Conservation (phyloP, 768 basidiomycete genomes). For the Lactarius trivialis region DNA sequence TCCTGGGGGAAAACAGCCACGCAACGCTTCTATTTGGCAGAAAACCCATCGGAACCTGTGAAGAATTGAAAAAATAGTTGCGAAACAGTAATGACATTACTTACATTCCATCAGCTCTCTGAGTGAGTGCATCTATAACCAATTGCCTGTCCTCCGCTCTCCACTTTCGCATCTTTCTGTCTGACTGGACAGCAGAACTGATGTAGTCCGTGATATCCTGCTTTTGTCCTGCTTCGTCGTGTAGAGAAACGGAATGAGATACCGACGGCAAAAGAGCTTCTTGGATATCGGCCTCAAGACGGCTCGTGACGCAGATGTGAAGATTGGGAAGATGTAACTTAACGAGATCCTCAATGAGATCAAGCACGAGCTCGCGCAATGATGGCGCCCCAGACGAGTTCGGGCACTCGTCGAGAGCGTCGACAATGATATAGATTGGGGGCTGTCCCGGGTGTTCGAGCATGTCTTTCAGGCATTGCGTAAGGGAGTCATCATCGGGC, state of each 20-base stretch:
- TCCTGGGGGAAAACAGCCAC: not conserved
- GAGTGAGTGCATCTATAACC: not conserved
- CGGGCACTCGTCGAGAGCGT: slow-evolving; percentile 9
- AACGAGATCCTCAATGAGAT: not conserved
- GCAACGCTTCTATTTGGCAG: not conserved
- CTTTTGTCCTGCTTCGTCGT: slow-evolving; percentile 4
- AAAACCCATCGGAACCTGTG: not conserved
- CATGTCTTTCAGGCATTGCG: not conserved
- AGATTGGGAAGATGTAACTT: not conserved
- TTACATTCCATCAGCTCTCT: slow-evolving; percentile 5
- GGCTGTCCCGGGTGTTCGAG: not conserved
- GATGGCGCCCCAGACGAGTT: not conserved
- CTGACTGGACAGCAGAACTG: not conserved
- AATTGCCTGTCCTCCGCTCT: not conserved
- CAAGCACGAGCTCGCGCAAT: not conserved
- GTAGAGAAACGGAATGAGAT: not conserved
- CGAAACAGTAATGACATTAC: not conserved
- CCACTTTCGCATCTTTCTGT: slow-evolving; percentile 1
- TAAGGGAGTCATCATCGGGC: not conserved
- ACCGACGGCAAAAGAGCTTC: not conserved
- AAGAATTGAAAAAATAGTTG: no score
- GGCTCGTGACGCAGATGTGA: slow-evolving; percentile 6
- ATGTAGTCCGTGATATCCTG: slow-evolving; percentile 1
- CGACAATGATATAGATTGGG: not conserved
- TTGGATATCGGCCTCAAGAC: slow-evolving; percentile 1